Conservation (phyloP, 2,329 filamentous ascomycete species). For the Cercospora citrullina region DNA sequence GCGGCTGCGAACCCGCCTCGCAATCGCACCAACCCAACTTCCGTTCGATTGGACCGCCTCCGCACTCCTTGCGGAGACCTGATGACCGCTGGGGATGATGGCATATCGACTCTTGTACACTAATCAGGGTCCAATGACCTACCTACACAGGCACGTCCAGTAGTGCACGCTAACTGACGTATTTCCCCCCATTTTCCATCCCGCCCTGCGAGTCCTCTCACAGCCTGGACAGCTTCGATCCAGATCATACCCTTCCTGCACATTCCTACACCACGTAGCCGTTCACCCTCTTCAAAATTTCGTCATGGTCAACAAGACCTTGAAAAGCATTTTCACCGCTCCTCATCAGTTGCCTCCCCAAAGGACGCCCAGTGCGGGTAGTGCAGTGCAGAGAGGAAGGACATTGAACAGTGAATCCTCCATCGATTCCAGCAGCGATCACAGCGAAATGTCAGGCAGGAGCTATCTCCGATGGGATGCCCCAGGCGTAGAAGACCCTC, state of each 20-base stretch:
- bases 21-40: background rate
- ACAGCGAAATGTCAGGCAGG: slow-evolving; percentile 14
- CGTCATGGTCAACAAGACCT: slow-evolving; percentile 20
- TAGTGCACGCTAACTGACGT: background rate
- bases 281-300: slow-evolving; percentile 1
- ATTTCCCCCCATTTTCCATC: background rate
- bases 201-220: background rate
- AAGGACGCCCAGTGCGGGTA: background rate
- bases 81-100: slow-evolving; percentile 7
- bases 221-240: background rate
- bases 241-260: background rate
- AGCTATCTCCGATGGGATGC: slow-evolving; percentile 24
- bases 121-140: slow-evolving; percentile 16
- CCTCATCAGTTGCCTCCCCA: slow-evolving; percentile 6
- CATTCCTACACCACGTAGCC: background rate
- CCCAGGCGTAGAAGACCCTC: slow-evolving; percentile 44
- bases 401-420: background rate
- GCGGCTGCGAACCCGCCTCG: background rate
- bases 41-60: background rate
- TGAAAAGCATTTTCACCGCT: slow-evolving; percentile 24
- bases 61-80: slow-evolving; percentile 3
- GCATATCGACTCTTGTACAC: background rate
- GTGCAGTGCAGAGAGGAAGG: background rate
- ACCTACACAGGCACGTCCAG: background rate
- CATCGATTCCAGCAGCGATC: background rate